A percentile compares a stretch with the other conserved stretches of the same genome.
phyloP scores from a whole-genome alignment of 2,329 filamentous ascomycete species.

The Diplodia scrobiculata region DNA sequence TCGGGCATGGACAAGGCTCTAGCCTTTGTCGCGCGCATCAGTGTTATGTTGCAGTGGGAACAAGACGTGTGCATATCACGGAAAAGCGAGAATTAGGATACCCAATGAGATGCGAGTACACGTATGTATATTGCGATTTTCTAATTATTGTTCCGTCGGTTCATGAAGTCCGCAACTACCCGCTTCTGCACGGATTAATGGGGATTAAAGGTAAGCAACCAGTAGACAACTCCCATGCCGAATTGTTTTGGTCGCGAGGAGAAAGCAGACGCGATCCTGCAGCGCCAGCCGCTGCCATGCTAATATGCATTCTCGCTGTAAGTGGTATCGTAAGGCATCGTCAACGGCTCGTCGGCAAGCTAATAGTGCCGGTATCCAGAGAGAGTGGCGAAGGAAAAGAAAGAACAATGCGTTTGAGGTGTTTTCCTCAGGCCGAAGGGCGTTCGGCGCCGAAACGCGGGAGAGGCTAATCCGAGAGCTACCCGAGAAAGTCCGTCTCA shows the following conservation, averaged over 20 bases:
- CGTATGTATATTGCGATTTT: not conserved
- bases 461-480: conserved; percentile 6
- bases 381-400: conserved; percentile 28
- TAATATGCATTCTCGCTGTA: conserved; percentile 7
- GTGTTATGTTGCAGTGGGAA: not conserved
- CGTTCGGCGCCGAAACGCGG: not conserved
- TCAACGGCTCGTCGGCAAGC: conserved; percentile 24
- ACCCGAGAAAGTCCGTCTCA: conserved; percentile 3
- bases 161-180: not conserved
- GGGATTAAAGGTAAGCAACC: conserved; percentile 14
- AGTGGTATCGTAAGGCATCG: conserved; percentile 26
- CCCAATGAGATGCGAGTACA: not conserved
- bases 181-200: not conserved
- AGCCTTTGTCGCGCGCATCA: not conserved
- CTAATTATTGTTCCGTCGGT: not conserved
- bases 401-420: conserved; percentile 9
- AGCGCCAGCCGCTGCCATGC: conserved; percentile 4
- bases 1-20: not conserved
- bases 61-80: not conserved
- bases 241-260: conserved; percentile 31
- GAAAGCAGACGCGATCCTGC: conserved; percentile 26
- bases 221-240: not conserved
- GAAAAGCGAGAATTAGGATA: not conserved
- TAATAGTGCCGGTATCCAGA: conserved; percentile 31
- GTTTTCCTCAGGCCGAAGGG: not conserved